phyloP scores from a whole-genome alignment of 2,329 filamentous ascomycete species.

The Fusarium sp. region DNA sequence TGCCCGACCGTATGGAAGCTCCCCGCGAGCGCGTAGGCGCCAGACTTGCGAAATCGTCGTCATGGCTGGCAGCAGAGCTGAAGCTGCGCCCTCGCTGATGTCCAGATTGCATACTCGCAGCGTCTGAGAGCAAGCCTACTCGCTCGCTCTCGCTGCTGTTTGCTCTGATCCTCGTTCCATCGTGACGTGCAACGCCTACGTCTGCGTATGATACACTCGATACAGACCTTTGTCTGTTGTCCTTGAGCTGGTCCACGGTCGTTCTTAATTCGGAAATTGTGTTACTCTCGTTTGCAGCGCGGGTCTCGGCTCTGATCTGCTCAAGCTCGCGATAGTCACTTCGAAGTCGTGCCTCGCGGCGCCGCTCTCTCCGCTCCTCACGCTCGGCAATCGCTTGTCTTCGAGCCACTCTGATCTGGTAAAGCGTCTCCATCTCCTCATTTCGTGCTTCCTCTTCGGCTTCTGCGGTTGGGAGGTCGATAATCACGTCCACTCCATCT shows the following conservation, averaged over 20 bases:
- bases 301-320: conserved; percentile 70
- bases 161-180: conserved; percentile 80
- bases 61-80: conserved; percentile 69
- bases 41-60: conserved; percentile 61
- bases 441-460: conserved; percentile 84
- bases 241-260: conserved; percentile 69
- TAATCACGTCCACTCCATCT: conserved; percentile 88
- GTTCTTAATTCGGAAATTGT: conserved; percentile 68
- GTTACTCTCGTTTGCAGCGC: conserved; percentile 61
- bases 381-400: conserved; percentile 81
- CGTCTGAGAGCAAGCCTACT: conserved; percentile 77
- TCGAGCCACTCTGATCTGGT: conserved; percentile 86
- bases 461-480: conserved; percentile 85
- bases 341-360: conserved; percentile 78
- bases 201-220: conserved; percentile 83
- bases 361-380: conserved; percentile 77
- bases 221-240: conserved; percentile 74
- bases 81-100: conserved; percentile 53
- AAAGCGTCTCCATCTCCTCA: conserved; percentile 91
- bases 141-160: conserved; percentile 81
- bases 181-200: conserved; percentile 80
- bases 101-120: conserved; percentile 70
- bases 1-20: conserved; percentile 59
- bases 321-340: conserved; percentile 79
- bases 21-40: conserved; percentile 55